Evolutionary conservation across 495 filamentous ascomycete genomes (phyloP).

Genomic region (Cercophora sp.): DNA sequence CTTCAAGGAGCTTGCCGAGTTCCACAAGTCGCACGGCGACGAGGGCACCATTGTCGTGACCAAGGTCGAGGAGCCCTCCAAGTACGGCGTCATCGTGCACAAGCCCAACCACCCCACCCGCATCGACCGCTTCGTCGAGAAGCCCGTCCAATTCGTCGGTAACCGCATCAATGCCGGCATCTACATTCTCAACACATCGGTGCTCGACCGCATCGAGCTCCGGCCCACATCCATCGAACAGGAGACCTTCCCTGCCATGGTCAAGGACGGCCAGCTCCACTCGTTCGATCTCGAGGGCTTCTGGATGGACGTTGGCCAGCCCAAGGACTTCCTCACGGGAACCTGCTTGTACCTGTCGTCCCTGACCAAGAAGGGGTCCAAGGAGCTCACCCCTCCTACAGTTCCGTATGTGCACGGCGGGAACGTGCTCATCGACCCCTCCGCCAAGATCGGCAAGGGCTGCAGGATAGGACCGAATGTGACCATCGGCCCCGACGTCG

Average conservation of each 20-base stretch:
- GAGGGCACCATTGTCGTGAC: slow-evolving; percentile 99
- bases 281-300: slow-evolving; percentile 98
- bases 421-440: slow-evolving; percentile 93
- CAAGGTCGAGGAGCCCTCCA: slow-evolving; percentile 98
- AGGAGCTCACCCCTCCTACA: slow-evolving; percentile 69
- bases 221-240: slow-evolving; percentile 99
- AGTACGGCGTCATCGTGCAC: slow-evolving; percentile 98
- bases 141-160: slow-evolving; percentile 97
- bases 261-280: slow-evolving; percentile 86
- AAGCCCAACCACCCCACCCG: slow-evolving; percentile 86
- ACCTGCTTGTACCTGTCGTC: slow-evolving; percentile 96
- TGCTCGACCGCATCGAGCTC: slow-evolving; percentile 87
- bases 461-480: slow-evolving; percentile 98
- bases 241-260: slow-evolving; percentile 97
- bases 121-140: slow-evolving; percentile 99
- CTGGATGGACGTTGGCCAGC: slow-evolving; percentile 99
- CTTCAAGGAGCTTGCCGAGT: slow-evolving; percentile 81
- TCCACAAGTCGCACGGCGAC: slow-evolving; percentile 87
- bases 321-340: slow-evolving; percentile 96
- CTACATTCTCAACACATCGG: slow-evolving; percentile 95
- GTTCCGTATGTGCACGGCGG: slow-evolving; percentile 87
- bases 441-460: slow-evolving; percentile 96
- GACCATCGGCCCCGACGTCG: slow-evolving; percentile 90
- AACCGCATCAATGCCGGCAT: slow-evolving; percentile 99
- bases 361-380: slow-evolving; percentile 86